Conservation (phyloP, 257 asterid genomes). For the Solanum okadae region DNA sequence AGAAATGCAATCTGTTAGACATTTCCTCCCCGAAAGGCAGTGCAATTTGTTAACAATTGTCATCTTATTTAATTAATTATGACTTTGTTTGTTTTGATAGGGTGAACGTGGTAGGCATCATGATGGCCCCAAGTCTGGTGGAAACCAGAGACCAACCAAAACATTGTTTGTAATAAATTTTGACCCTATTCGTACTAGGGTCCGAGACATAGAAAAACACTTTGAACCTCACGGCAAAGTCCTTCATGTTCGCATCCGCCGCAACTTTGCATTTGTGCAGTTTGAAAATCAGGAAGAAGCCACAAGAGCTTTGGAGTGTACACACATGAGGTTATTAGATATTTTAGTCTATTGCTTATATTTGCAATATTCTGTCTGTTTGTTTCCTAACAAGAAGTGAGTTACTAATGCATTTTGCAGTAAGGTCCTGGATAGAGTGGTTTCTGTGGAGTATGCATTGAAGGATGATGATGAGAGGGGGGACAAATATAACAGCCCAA, state of each 20-base stretch:
- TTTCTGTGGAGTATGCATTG: conserved; percentile 87
- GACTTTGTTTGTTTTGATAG: conserved; percentile 46
- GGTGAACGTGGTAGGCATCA: conserved; percentile 88
- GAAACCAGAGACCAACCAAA: conserved; percentile 71
- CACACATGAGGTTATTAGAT: conserved; percentile 68
- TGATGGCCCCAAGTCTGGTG: conserved; percentile 43
- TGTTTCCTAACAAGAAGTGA: not conserved
- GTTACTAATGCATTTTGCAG: conserved; percentile 27
- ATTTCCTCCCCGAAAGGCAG: not conserved
- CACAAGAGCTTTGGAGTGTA: conserved; percentile 80
- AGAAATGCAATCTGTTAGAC: not conserved
- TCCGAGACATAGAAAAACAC: conserved; percentile 68
- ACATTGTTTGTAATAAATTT: conserved; percentile 88
- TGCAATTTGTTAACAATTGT: not conserved
- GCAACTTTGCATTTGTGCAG: conserved; percentile 92
- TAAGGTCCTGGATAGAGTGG: conserved; percentile 77
- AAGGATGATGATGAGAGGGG: conserved; percentile 85
- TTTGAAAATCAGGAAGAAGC: conserved; percentile 92
- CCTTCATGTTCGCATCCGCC: conserved; percentile 65
- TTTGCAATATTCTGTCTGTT: not conserved
- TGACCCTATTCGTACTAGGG: conserved; percentile 65
- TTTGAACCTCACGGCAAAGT: conserved; percentile 88
- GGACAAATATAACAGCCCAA: conserved; percentile 43
- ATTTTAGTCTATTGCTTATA: not conserved
- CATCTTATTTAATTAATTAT: not conserved